Base-by-base conservation (phyloP, 495 filamentous ascomycete species). In the Xylaria palmicola region DNA sequence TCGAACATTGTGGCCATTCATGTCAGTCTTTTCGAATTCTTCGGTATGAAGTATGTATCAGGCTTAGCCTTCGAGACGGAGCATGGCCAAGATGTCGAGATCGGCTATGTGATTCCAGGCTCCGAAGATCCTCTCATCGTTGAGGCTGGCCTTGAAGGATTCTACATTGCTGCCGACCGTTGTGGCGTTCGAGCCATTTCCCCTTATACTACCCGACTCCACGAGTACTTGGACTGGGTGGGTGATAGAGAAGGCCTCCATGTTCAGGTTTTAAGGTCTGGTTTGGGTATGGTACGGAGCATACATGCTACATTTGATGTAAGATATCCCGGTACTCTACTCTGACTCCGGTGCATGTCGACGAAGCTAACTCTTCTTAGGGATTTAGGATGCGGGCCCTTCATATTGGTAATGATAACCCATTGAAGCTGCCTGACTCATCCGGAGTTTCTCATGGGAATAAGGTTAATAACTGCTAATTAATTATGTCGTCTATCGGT, bases 231-330 rank as follows among this genome's bases (percentile, higher is more conserved):
- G 19, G 48, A 60, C 19, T 60, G 58, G 58, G 58, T 40, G 27
- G 48, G 47, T 5, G 49, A 60, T 19, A 48, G 12, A 44, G 58
- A 39, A 1, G 58, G 34, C 37, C 45, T 60, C 7, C 36, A n/a
- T 32, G 13, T 36, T 15, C 24, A 44, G 7, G 36, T 49, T 13
- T n/a, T 60, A n/a, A 52, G 12, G 29, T 60, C 17, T 4, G 45
- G 12, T 47, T 36, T 32, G 36, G 39, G 20, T 22, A 20, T 19
- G 29, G 17, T 60, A 6, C 48, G 48, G 20, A 44, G 39, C 27
- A 36, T 60, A 6, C 36, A 39, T n/a, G 58, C 58, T 5, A 47
- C 27, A 17, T 60, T 60, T 26, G 58, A 60, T 30, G 58, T 60
- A 53, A 43, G 58, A 39, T 37, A 6, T 15, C 27, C 17, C 0